phyloP scores from a whole-genome alignment of 352 stramenopile genomes.

The Pythium aristosporum region DNA sequence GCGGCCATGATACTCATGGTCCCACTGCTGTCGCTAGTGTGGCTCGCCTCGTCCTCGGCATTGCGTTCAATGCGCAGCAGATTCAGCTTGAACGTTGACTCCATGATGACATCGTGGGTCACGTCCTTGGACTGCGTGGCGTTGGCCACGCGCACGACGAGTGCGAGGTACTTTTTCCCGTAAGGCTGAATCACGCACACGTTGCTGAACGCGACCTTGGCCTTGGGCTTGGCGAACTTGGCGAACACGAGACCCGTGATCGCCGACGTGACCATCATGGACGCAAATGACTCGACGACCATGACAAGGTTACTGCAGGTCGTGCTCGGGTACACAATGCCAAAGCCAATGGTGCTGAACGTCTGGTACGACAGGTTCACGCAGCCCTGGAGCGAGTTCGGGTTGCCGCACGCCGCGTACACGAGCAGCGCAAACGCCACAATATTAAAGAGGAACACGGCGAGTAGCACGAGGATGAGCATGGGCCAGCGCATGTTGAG shows the following conservation, averaged over 20 bases:
- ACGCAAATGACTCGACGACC: slow-evolving; percentile 74
- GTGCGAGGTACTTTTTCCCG: slow-evolving; percentile 63
- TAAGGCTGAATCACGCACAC: slow-evolving; percentile 79
- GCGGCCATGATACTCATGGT: slow-evolving; percentile 9
- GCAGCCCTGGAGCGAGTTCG: slow-evolving; percentile 48
- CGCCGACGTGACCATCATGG: slow-evolving; percentile 78
- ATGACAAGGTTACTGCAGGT: slow-evolving; percentile 74
- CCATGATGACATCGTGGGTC: slow-evolving; percentile 84
- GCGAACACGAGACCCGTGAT: slow-evolving; percentile 82
- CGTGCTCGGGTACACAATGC: slow-evolving; percentile 62
- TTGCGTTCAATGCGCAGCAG: slow-evolving; percentile 68
- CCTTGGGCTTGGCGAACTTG: slow-evolving; percentile 78
- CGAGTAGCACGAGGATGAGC: slow-evolving; percentile 57
- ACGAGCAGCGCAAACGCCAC: slow-evolving; percentile 55
- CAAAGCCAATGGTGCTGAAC: slow-evolving; percentile 85
- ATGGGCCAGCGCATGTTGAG: slow-evolving; percentile 82
- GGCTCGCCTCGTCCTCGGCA: slow-evolving; percentile 20
- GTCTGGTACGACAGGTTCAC: slow-evolving; percentile 84
- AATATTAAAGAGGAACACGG: slow-evolving; percentile 64
- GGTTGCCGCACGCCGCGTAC: slow-evolving; percentile 53
- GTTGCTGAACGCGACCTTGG: slow-evolving; percentile 80
- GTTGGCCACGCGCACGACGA: slow-evolving; percentile 80
- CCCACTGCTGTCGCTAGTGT: slow-evolving; percentile 19
- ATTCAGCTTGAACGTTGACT: slow-evolving; percentile 77
- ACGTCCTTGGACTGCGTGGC: slow-evolving; percentile 78